Evolutionary conservation across 108 stramenopile genomes (phyloP).

Genomic region (Nitzschia palea): DNA sequence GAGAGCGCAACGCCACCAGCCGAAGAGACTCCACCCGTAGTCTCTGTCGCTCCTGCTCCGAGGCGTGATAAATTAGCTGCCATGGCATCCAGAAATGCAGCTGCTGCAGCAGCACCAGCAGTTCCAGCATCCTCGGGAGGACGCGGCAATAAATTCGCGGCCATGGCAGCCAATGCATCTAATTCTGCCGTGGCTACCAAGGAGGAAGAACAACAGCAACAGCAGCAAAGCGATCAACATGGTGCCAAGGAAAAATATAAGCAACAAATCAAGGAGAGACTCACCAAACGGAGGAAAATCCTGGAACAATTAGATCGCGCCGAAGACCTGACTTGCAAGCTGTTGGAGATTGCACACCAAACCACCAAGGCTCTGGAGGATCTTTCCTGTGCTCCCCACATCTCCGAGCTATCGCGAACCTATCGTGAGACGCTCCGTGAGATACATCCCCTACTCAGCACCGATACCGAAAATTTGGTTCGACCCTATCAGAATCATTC

Average conservation of each 20-base stretch:
- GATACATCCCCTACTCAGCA: slow-evolving; percentile 36
- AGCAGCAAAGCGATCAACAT: slow-evolving; percentile 1
- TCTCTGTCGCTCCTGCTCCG: slow-evolving; percentile 4
- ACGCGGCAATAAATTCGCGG: slow-evolving; percentile 30
- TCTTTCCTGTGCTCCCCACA: slow-evolving; percentile 2
- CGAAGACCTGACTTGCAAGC: slow-evolving; percentile 31
- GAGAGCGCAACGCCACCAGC: neutral
- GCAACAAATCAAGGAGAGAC: slow-evolving; percentile 3
- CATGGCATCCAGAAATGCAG: slow-evolving; percentile 14
- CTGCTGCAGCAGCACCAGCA: neutral
- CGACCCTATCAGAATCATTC: slow-evolving; percentile 48
- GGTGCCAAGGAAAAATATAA: slow-evolving; percentile 6
- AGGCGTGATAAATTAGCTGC: slow-evolving; percentile 38
- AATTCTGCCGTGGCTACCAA: neutral
- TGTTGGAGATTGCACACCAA: slow-evolving; percentile 24
- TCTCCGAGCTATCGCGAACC: slow-evolving; percentile 10
- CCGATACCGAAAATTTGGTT: slow-evolving; percentile 32
- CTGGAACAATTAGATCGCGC: slow-evolving; percentile 35
- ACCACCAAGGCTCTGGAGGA: slow-evolving; percentile 34
- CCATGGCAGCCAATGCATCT: slow-evolving; percentile 15
- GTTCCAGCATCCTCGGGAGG: neutral
- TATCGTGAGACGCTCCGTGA: slow-evolving; percentile 41
- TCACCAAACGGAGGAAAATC: slow-evolving; percentile 25
- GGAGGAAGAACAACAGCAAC: neutral
- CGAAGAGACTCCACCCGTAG: neutral